A percentile compares a stretch with the other conserved stretches of the same genome.
Conservation (phyloP, 345 rosid species). For the Noccaea caerulescens region DNA sequence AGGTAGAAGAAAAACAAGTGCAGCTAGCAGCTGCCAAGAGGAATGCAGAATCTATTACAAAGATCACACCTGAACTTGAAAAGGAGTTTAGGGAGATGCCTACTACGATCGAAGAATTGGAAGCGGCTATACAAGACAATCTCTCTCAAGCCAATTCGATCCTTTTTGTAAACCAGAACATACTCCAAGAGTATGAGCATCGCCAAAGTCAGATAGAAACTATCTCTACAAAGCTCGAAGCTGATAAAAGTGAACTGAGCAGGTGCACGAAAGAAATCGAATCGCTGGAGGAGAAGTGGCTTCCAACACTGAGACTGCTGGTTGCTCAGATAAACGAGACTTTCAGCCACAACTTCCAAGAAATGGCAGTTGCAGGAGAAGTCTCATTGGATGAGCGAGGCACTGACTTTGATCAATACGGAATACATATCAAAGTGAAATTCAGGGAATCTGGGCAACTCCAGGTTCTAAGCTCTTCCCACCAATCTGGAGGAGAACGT, state of each 20-base stretch:
- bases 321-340: conserved; percentile 82
- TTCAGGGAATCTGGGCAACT: conserved; percentile 91
- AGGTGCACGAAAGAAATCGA: conserved; percentile 70
- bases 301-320: conserved; percentile 82
- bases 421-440: conserved; percentile 87
- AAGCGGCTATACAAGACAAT: conserved; percentile 87
- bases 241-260: conserved; percentile 58
- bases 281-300: conserved; percentile 81
- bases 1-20: conserved; percentile 54
- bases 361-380: conserved; percentile 99
- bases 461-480: conserved; percentile 92
- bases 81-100: conserved; percentile 84
- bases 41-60: conserved; percentile 76
- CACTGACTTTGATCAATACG: conserved; percentile 81
- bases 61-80: conserved; percentile 78
- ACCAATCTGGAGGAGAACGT: conserved; percentile 99
- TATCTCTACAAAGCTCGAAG: conserved; percentile 61
- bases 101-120: conserved; percentile 81
- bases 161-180: conserved; percentile 77
- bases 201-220: conserved; percentile 66
- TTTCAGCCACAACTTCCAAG: conserved; percentile 84
- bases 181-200: conserved; percentile 78
- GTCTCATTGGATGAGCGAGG: conserved; percentile 84
- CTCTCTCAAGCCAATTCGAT: conserved; percentile 84
- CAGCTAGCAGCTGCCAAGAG: conserved; percentile 73